phyloP scores from a whole-genome alignment of 2,329 filamentous ascomycete genomes.

The Sporothrix brasiliensis region DNA sequence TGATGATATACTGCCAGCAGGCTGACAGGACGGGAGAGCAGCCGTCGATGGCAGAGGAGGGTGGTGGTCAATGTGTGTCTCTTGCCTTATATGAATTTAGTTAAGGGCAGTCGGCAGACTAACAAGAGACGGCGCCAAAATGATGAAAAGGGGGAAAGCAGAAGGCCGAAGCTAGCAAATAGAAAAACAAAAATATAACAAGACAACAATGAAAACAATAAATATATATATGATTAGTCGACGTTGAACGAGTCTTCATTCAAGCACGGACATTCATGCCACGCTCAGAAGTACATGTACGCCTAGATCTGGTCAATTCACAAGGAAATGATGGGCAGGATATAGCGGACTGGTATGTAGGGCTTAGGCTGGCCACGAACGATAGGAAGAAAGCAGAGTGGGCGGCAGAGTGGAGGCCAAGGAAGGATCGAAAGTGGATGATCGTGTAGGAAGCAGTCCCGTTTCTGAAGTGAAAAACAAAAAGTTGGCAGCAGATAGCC shows the following conservation, averaged over 20 bases:
- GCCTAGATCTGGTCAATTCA: neutral
- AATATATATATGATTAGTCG: neutral
- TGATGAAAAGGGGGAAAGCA: neutral
- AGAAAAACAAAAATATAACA: constrained; percentile 3
- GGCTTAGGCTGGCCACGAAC: constrained; percentile 23
- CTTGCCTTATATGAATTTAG: constrained; percentile 15
- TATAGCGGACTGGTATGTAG: constrained; percentile 21
- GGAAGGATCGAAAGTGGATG: constrained; percentile 17
- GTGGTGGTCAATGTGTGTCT: constrained; percentile 9
- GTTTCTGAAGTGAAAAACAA: constrained; percentile 19
- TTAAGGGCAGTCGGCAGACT: constrained; percentile 19
- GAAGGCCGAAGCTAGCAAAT: neutral
- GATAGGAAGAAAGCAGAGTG: neutral
- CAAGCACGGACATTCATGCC: constrained; percentile 5
- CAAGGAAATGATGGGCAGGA: neutral
- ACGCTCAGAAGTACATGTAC: constrained; percentile 1
- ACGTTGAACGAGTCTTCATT: neutral
- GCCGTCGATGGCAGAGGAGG: neutral
- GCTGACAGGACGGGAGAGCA: neutral
- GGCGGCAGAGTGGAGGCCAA: neutral
- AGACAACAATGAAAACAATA: neutral
- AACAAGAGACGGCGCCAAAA: constrained; percentile 9
- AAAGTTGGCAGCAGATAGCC: neutral
- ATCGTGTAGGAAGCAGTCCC: constrained; percentile 24
- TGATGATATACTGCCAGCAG: constrained; percentile 31